phyloP scores from a whole-genome alignment of 805 yeast genomes.

The Yarrowia phangngaensis region DNA sequence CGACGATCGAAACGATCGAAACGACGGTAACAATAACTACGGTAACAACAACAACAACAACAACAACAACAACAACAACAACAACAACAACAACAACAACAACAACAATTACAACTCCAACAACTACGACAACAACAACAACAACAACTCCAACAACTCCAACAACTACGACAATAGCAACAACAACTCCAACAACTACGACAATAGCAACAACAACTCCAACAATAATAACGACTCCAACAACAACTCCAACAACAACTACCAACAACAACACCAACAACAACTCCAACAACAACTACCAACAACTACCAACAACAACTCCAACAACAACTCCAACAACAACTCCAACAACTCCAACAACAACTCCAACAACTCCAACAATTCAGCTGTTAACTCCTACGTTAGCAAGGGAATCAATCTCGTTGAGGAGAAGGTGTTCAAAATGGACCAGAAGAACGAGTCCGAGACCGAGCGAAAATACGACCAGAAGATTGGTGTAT shows the following conservation, averaged over 20 bases:
- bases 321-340: background rate
- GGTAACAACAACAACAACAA: background rate
- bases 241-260: constrained; percentile 15
- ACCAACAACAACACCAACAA: background rate
- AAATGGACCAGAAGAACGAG: constrained; percentile 20
- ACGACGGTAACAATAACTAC: background rate
- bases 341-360: background rate
- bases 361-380: constrained; percentile 1
- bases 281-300: background rate
- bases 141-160: background rate
- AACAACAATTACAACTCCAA: constrained; percentile 5
- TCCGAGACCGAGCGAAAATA: constrained; percentile 11
- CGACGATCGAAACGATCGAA: background rate
- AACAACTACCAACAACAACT: background rate
- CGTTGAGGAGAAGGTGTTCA: constrained; percentile 25
- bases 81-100: background rate
- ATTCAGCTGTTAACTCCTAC: constrained; percentile 12
- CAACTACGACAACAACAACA: constrained; percentile 1
- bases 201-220: constrained; percentile 10
- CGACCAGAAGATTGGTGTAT: constrained; percentile 23
- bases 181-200: background rate
- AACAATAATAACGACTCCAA: constrained; percentile 1
- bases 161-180: background rate
- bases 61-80: background rate
- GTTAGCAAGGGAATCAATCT: constrained; percentile 22